These are phyloP conservation scores for Epichloe coenophiala DNA, from an alignment of 2,329 filamentous ascomycete species.

Conservation along the genomic window DNA sequence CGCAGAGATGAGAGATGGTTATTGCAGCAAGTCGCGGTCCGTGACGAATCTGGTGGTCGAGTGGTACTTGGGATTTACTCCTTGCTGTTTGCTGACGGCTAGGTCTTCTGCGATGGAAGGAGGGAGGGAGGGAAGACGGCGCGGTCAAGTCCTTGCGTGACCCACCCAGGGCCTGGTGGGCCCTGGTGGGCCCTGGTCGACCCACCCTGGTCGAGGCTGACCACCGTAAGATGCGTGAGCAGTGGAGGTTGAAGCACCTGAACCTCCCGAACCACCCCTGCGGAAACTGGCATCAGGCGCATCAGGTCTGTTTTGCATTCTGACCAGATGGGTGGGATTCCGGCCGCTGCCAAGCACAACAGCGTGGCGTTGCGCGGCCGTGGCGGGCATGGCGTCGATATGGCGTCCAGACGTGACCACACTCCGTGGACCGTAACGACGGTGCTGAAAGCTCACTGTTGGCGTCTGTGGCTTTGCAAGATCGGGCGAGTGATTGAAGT, in stretches of 20 bases:
- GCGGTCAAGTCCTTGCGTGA: slow-evolving; percentile 3
- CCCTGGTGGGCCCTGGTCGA: no score
- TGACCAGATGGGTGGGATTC: no score
- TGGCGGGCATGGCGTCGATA: slow-evolving; percentile 1
- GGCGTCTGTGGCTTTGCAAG: slow-evolving; percentile 6
- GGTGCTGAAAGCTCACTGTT: slow-evolving; percentile 1
- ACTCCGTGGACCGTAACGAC: neutral
- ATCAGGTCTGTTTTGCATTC: no score
- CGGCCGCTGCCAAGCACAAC: neutral
- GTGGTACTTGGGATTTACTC: neutral
- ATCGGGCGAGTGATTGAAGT: neutral
- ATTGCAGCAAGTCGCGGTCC: neutral
- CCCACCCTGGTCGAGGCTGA: slow-evolving; percentile 6
- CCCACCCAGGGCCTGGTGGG: neutral
- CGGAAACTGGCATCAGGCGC: no score
- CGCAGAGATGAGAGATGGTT: neutral
- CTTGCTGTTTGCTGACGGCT: neutral
- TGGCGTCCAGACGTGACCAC: slow-evolving; percentile 2
- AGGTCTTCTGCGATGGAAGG: neutral
- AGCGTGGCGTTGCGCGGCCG: slow-evolving; percentile 2
- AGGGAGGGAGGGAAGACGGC: neutral
- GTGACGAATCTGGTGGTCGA: slow-evolving; percentile 4
- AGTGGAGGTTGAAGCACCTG: neutral
- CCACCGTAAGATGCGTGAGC: slow-evolving; percentile 3
- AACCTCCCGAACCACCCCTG: no score